Conservation (phyloP, 495 filamentous ascomycete genomes). For the Trichocladium uniseriatum region DNA sequence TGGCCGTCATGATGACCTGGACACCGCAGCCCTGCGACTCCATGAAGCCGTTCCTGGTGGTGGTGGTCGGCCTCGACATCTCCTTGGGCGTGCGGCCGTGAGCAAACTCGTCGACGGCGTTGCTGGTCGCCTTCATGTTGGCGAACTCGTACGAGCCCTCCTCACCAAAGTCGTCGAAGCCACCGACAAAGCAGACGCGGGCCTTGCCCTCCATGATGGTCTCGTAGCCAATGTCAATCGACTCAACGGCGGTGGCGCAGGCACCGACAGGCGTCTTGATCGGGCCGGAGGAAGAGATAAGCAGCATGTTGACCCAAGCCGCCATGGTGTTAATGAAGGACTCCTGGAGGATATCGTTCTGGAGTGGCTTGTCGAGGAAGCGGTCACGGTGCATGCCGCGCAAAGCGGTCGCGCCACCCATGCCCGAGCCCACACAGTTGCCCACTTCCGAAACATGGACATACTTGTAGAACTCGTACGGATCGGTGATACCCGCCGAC, state of each 20-base stretch:
- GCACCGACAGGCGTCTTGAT: constrained; percentile 98
- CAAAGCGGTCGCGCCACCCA: constrained; percentile 85
- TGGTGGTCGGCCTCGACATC: constrained; percentile 97
- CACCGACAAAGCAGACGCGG: constrained; percentile 91
- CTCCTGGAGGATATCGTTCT: constrained; percentile 98
- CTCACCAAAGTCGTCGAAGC: constrained; percentile 98
- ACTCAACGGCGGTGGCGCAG: constrained; percentile 95
- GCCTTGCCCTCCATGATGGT: constrained; percentile 97
- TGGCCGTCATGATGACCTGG: constrained; percentile 96
- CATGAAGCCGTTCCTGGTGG: constrained; percentile 97
- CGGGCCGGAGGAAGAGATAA: constrained; percentile 91
- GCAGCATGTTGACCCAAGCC: constrained; percentile 98
- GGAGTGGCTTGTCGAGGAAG: constrained; percentile 91
- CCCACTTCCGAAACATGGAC: constrained; percentile 97
- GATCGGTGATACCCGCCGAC: constrained; percentile 93
- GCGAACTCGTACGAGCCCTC: constrained; percentile 99
- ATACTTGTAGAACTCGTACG: constrained; percentile 99
- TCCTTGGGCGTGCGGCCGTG: constrained; percentile 91
- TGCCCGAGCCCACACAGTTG: constrained; percentile 96
- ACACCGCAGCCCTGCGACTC: constrained; percentile 98
- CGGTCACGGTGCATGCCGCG: constrained; percentile 98
- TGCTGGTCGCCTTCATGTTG: constrained; percentile 99
- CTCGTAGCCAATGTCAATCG: constrained; percentile 93
- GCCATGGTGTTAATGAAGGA: constrained; percentile 99
- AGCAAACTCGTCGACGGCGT: constrained; percentile 88